Conservation (phyloP, 2,329 filamentous ascomycete species). For the Botrytis fragariae region DNA sequence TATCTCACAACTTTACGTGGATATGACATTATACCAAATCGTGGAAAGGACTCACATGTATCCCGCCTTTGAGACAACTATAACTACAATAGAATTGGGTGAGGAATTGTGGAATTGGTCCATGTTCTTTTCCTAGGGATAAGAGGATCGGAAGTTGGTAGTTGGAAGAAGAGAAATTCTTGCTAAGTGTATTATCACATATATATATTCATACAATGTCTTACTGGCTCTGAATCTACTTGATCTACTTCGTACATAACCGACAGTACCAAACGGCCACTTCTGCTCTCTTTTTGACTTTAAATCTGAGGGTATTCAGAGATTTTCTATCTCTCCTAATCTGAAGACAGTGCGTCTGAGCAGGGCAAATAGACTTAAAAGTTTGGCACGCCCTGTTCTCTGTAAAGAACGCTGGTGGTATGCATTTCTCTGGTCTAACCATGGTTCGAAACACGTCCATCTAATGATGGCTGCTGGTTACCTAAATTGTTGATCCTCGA, state of each 20-base stretch:
- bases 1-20: not conserved
- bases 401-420: not conserved
- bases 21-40: not conserved
- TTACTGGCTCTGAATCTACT: not conserved
- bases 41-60: rapidly evolving
- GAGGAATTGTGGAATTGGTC: not conserved
- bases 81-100: rapidly evolving
- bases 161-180: not conserved
- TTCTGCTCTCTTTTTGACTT: not conserved
- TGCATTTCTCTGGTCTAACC: not conserved
- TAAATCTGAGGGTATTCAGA: not conserved
- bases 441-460: not conserved
- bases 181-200: not conserved
- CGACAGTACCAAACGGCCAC: not conserved
- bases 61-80: rapidly evolving
- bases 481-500: too few species aligned
- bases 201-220: not conserved
- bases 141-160: not conserved
- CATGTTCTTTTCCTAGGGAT: rapidly evolving
- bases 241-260: not conserved
- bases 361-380: not conserved
- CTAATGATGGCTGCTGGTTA: too few species aligned
- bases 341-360: too few species aligned
- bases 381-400: not conserved
- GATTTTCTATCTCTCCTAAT: not conserved